Evolutionary conservation across 2,329 filamentous ascomycete species (phyloP).

Genomic region (Leptosphaerulina australis): DNA sequence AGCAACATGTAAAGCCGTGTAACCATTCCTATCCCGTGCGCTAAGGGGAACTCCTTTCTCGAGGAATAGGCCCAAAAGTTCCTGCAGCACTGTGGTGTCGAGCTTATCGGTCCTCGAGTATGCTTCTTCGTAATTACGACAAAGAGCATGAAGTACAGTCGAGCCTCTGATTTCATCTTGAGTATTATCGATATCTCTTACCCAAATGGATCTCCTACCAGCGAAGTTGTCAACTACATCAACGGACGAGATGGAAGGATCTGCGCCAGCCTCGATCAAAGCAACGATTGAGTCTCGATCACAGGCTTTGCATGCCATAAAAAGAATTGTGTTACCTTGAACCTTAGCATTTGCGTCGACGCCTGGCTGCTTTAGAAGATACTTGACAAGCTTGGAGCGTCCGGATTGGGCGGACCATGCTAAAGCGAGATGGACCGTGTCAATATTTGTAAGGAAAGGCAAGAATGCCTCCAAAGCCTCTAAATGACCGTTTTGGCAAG

Average conservation of each 20-base stretch:
- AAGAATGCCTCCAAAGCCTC: constrained; percentile 17
- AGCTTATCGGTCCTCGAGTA: background rate
- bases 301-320: constrained; percentile 17
- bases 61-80: background rate
- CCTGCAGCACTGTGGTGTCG: background rate
- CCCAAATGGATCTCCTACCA: no score
- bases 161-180: background rate
- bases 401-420: constrained; percentile 30
- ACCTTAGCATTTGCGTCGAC: constrained; percentile 41
- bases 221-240: background rate
- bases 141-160: background rate
- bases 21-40: background rate
- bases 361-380: constrained; percentile 40
- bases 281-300: constrained; percentile 11
- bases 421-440: constrained; percentile 36
- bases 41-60: background rate
- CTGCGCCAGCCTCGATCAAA: constrained; percentile 17
- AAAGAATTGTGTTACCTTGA: constrained; percentile 24
- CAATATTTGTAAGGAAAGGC: constrained; percentile 29
- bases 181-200: no score
- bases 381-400: constrained; percentile 28
- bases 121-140: background rate
- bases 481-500: constrained; percentile 19
- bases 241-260: constrained; percentile 10
- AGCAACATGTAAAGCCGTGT: background rate